Evolutionary conservation across 2,329 filamentous ascomycete species (phyloP).

Genomic region (Nothopassalora personata): DNA sequence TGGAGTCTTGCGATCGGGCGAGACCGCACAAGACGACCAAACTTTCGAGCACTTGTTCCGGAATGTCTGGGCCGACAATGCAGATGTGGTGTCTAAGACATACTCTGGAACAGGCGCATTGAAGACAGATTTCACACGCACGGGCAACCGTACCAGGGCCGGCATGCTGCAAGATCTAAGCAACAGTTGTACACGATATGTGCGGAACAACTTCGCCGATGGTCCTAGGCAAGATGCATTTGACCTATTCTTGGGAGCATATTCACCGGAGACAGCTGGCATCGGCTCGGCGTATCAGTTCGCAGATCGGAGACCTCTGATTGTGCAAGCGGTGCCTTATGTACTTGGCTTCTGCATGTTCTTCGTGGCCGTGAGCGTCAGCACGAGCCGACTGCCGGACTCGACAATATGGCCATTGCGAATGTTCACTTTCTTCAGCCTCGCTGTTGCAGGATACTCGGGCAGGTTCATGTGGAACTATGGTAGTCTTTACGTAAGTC

Average conservation of each 20-base stretch:
- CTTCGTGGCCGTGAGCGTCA: slow-evolving; percentile 68
- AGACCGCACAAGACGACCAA: slow-evolving; percentile 72
- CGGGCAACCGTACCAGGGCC: slow-evolving; percentile 77
- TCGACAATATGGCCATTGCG: slow-evolving; percentile 75
- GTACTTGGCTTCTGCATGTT: slow-evolving; percentile 80
- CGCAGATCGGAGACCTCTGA: slow-evolving; percentile 73
- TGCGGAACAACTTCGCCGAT: slow-evolving; percentile 90
- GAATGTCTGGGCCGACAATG: slow-evolving; percentile 97
- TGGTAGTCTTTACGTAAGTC: slow-evolving; percentile 88
- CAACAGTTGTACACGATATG: slow-evolving; percentile 84
- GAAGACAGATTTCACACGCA: slow-evolving; percentile 97
- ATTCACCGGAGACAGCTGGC: slow-evolving; percentile 67
- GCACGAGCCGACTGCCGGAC: slow-evolving; percentile 66
- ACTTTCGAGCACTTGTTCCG: slow-evolving; percentile 88
- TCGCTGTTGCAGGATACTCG: slow-evolving; percentile 64
- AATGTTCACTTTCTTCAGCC: slow-evolving; percentile 75
- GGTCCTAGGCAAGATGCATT: slow-evolving; percentile 93
- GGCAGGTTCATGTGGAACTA: slow-evolving; percentile 73
- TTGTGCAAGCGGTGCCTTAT: slow-evolving; percentile 93
- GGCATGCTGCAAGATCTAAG: slow-evolving; percentile 81
- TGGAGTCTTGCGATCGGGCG: slow-evolving; percentile 69
- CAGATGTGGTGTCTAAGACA: slow-evolving; percentile 84
- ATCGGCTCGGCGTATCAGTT: slow-evolving; percentile 72
- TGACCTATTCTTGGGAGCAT: slow-evolving; percentile 85
- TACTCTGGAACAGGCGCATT: slow-evolving; percentile 96